Base-by-base conservation (phyloP, 371 early-diverging fungal species). In the Blakeslea trispora region DNA sequence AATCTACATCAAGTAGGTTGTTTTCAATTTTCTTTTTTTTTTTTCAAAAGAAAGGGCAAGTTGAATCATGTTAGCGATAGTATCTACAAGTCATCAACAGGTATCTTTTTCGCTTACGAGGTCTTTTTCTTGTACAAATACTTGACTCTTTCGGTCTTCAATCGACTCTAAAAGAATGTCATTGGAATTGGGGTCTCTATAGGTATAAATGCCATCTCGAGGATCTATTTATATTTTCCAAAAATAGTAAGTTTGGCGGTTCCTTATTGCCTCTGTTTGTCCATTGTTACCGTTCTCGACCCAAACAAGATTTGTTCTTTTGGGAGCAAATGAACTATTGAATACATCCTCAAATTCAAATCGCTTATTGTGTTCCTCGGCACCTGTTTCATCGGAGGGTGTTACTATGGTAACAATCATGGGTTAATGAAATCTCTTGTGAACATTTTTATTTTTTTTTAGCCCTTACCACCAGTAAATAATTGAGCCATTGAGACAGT, bases 151-250 rank as follows among this genome's bases (percentile, higher is more conserved):
- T 42, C 71, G 49, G 34, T 69, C 64, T 55, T 68, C 66, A 34
- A 75, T 64, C 0, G 70, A 68, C 48, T 72, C 68, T 21, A 82
- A 57, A 22, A 82, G 65, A 37, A 81, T 81, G 42, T 81, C 79
- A 39, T 74, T 59, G 2, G 66, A 64, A 41, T 63, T 50, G 21
- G 74, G 66, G 22, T 69, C 68, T 17, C 72, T 69, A 46, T 77
- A 79, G 2, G 75, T 77, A 47, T 72, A 79, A 17, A 81, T 76
- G n/a, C 74, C 77, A 37, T 81, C 83, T 68, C 61, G 46, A 14
- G 63, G 59, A 46, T 58, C 63, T 65, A 47, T 40, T 5, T 17
- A 13, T 2, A 11, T 0, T 2, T 3, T 31, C 32, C 15, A 28
- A 32, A 37, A 21, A 23, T 55, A n/a, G 28, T 28, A 28, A 28